Evolutionary conservation across 352 stramenopile genomes (phyloP).

Genomic region (Phytopythium litorale): DNA sequence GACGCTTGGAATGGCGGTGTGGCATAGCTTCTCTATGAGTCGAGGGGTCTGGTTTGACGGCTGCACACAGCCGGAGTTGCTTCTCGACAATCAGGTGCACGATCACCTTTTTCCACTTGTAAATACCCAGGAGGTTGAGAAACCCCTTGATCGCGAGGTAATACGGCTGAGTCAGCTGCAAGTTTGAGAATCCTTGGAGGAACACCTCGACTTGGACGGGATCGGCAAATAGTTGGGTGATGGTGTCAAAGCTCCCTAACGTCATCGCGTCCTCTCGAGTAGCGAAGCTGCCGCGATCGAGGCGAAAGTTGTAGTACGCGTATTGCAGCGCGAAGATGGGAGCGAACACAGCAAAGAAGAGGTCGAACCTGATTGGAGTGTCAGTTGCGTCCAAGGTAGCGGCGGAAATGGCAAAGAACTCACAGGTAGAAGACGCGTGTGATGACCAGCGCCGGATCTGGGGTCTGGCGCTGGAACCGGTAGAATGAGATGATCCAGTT

Average conservation of each 20-base stretch:
- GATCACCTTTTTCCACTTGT: conserved; percentile 51
- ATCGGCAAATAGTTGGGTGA: conserved; percentile 30
- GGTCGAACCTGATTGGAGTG: conserved; percentile 24
- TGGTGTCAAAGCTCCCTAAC: conserved; percentile 27
- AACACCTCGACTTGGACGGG: conserved; percentile 33
- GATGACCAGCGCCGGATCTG: conserved; percentile 26
- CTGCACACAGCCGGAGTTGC: conserved; percentile 6
- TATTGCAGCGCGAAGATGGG: conserved; percentile 39
- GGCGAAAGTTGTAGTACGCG: conserved; percentile 31
- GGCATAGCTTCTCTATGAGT: not conserved
- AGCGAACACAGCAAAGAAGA: conserved; percentile 54
- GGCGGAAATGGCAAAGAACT: conserved; percentile 1
- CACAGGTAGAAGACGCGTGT: conserved; percentile 40
- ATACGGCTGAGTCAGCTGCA: conserved; percentile 27
- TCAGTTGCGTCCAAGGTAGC: not conserved
- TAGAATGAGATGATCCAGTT: conserved; percentile 52
- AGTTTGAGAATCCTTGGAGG: conserved; percentile 24
- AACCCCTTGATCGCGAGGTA: conserved; percentile 35
- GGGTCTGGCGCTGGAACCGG: conserved; percentile 33
- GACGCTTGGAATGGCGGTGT: conserved; percentile 19
- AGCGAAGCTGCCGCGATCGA: conserved; percentile 29
- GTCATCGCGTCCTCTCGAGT: conserved; percentile 26
- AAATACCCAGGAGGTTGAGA: conserved; percentile 35
- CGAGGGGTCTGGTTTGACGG: not conserved
- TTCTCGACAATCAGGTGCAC: conserved; percentile 25